Percentiles rank a stretch among this genome's conserved stretches.
phyloP scores from a whole-genome alignment of 177 flowering plant genomes.

The Vitis hybrid region DNA sequence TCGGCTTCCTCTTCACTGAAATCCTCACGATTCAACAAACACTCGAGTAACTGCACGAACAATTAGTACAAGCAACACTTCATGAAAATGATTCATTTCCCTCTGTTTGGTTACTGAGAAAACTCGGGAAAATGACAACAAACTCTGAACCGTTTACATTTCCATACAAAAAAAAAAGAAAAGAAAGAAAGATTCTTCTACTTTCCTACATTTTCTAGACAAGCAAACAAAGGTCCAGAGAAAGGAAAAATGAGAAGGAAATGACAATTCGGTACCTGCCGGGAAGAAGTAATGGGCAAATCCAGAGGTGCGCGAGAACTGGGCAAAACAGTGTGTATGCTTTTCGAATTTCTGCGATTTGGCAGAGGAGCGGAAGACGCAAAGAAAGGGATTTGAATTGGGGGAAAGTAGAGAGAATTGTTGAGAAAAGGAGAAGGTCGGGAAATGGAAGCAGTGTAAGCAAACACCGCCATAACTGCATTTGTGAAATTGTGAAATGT shows the following conservation, averaged over 20 bases:
- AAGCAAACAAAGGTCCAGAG: neutral
- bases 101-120: too few species aligned
- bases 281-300: neutral
- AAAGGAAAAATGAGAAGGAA: neutral
- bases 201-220: neutral
- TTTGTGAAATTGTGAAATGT: too few species aligned
- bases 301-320: neutral
- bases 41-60: neutral
- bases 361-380: neutral
- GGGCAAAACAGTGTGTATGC: neutral
- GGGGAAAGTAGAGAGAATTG: neutral
- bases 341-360: neutral
- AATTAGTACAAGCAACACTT: neutral
- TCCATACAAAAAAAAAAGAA: too few species aligned
- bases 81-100: neutral
- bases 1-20: neutral
- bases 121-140: neutral
- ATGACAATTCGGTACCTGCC: neutral
- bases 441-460: neutral
- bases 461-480: slow-evolving; percentile 1
- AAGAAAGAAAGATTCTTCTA: neutral
- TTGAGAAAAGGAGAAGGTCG: neutral
- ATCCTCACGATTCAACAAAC: slow-evolving; percentile 1
- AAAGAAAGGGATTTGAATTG: neutral
- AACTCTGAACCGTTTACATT: neutral